phyloP scores from a whole-genome alignment of 176 grass and related monocot species.

The Aechmea fasciata region DNA sequence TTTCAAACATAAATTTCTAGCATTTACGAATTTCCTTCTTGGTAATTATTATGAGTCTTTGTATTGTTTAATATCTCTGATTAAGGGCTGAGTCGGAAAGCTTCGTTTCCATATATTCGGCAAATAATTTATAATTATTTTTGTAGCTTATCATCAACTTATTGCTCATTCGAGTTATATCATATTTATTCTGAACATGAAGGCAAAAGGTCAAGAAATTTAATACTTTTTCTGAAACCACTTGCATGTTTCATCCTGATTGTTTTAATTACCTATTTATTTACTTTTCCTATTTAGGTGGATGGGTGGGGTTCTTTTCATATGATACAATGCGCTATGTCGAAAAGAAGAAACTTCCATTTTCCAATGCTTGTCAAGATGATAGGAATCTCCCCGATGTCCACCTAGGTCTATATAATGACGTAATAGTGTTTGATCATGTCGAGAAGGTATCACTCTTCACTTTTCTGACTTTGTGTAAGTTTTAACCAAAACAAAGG shows the following conservation, averaged over 20 bases:
- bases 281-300: constrained; percentile 41
- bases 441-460: constrained; percentile 62
- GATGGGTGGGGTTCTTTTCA: constrained; percentile 91
- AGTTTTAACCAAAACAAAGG: neutral
- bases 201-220: neutral
- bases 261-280: neutral
- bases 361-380: constrained; percentile 56
- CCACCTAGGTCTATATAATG: constrained; percentile 85
- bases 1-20: no score
- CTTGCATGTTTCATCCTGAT: neutral
- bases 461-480: neutral
- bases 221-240: neutral
- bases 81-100: no score
- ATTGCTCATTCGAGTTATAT: neutral
- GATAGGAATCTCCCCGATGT: constrained; percentile 76
- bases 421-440: constrained; percentile 78
- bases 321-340: constrained; percentile 89
- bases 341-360: constrained; percentile 91
- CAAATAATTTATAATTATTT: no score
- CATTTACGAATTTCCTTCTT: no score
- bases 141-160: no score
- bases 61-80: no score
- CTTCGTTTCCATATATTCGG: no score
- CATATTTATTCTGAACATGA: neutral
- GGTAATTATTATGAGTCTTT: no score